Base-by-base conservation (phyloP, 225 moss, liverwort and hornwort genomes). In the Physcomitrium patens region DNA sequence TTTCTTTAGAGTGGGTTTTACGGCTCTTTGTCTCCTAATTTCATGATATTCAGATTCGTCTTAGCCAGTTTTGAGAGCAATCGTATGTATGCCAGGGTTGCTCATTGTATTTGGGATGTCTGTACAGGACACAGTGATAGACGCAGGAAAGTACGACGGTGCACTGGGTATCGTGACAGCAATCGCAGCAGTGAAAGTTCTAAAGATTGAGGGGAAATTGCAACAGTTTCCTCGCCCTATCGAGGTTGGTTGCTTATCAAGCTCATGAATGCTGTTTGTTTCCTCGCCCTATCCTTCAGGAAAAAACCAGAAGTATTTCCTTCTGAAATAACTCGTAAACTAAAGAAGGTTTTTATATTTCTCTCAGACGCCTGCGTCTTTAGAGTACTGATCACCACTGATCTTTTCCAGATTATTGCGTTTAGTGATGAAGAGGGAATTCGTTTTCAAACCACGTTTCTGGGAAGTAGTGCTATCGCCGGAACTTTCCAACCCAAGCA, bases 391-490 rank as follows among this genome's bases (percentile, higher is more conserved):
- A 70, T 55, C 65, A 65, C 63, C 78, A 71, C 74, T 81, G 85
- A 81, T 77, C 84, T 67, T 75, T 73, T 79, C 82, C 85, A 97
- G 97, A 90, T 97, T 41, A 99, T 99, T 82, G 97, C 97, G 56
- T 99, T 99, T 78, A 99, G 97, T 79, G 97, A 99, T 70, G 97
- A 99, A 83, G 97, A 99, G 87, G 97, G 97, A 72, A 89, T 95
- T 20, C 91, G 97, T 24, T 99, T 93, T 71, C 97, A 99, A 74
- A 90, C 97, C 20, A 99, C 97, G 44, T 99, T 99, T 70, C 85
- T 99, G 69, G 97, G 97, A 81, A 99, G 97, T 69, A 87, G 88
- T 75, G 91, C 95, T 41, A 72, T 99, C 51, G 90, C 93, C 57
- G 97, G 97, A 76, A 95, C 77, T 11, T 86, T 99, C 42, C 85